Percentiles rank a stretch among this genome's conserved stretches.
Evolutionary conservation across 768 basidiomycete species (phyloP).

Genomic region (Fibroporia radiculosa): DNA sequence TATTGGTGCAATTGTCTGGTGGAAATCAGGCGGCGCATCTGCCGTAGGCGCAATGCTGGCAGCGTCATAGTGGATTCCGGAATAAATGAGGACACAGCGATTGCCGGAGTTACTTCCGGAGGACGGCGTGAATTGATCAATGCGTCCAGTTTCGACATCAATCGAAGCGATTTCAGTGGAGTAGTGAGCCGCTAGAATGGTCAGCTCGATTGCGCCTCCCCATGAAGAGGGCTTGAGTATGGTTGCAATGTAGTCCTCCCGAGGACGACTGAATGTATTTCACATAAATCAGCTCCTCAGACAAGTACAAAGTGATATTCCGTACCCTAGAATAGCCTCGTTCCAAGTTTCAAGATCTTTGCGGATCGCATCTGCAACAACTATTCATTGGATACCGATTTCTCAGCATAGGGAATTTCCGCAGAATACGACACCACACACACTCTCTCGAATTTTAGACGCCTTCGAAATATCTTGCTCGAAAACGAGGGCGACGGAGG

Average conservation of each 20-base stretch:
- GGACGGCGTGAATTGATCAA: conserved; percentile 70
- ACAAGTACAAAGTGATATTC: neutral
- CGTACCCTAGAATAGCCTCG: conserved; percentile 83
- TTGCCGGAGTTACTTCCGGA: conserved; percentile 29
- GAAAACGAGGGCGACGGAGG: conserved; percentile 78
- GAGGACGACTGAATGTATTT: conserved; percentile 39
- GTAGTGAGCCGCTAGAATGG: conserved; percentile 78
- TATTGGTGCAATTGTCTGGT: conserved; percentile 72
- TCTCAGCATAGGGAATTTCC: neutral
- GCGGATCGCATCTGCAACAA: conserved; percentile 78
- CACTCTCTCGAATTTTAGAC: conserved; percentile 65
- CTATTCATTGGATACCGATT: conserved; percentile 28
- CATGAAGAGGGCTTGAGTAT: conserved; percentile 78
- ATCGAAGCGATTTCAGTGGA: conserved; percentile 81
- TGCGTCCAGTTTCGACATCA: conserved; percentile 87
- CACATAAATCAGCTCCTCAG: neutral
- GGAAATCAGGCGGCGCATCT: conserved; percentile 79
- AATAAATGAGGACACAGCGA: conserved; percentile 73
- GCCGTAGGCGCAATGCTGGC: conserved; percentile 71
- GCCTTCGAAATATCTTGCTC: conserved; percentile 75
- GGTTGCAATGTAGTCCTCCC: conserved; percentile 69
- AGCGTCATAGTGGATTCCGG: conserved; percentile 96
- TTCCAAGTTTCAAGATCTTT: conserved; percentile 64
- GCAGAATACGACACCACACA: conserved; percentile 19
- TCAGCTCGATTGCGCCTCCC: conserved; percentile 95